phyloP scores from a whole-genome alignment of 345 rosid species.

The Linum tenue region DNA sequence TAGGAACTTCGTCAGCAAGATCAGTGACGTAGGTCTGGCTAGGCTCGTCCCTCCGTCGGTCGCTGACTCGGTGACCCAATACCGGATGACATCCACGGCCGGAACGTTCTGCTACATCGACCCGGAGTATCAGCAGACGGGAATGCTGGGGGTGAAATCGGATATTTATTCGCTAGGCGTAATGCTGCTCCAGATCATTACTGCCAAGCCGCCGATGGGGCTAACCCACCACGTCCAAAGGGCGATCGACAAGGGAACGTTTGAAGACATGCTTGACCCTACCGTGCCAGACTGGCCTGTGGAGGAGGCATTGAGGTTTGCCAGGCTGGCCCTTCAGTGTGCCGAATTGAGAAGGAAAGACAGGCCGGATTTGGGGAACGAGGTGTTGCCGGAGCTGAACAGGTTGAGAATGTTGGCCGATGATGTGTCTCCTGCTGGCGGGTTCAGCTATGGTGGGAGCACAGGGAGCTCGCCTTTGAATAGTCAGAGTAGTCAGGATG shows the following conservation, averaged over 20 bases:
- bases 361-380: conserved; percentile 70
- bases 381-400: conserved; percentile 61
- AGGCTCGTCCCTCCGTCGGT: conserved; percentile 89
- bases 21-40: conserved; percentile 83
- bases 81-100: conserved; percentile 81
- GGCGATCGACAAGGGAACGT: conserved; percentile 52
- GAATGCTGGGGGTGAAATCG: conserved; percentile 78
- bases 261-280: conserved; percentile 44
- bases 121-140: conserved; percentile 90
- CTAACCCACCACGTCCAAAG: conserved; percentile 52
- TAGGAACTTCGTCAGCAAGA: conserved; percentile 77
- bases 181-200: conserved; percentile 70
- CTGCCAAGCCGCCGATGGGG: conserved; percentile 89
- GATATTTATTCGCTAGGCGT: conserved; percentile 79
- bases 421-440: conserved; percentile 22
- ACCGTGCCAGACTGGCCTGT: conserved; percentile 68
- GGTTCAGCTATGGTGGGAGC: conserved; percentile 11
- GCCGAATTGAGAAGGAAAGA: conserved; percentile 74
- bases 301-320: conserved; percentile 44
- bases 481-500: conserved; percentile 35
- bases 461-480: conserved; percentile 20
- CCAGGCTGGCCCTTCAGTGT: conserved; percentile 60
- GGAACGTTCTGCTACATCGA: conserved; percentile 94
- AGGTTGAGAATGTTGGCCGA: conserved; percentile 57
- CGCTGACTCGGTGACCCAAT: conserved; percentile 55